phyloP scores from a whole-genome alignment of 441 rosid genomes.

The Adansonia gregorii region DNA sequence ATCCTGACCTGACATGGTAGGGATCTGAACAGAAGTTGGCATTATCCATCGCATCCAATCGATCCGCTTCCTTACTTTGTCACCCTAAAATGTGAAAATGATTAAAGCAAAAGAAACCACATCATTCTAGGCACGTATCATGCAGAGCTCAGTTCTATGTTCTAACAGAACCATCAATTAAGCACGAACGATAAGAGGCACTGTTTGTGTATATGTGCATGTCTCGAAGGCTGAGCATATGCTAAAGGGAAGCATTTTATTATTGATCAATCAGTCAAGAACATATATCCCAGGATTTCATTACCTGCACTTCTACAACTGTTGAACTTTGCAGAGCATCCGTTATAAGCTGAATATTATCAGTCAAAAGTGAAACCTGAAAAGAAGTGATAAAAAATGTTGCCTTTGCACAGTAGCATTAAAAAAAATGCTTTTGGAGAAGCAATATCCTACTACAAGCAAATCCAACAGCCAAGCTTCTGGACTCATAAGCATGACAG shows the following conservation, averaged over 20 bases:
- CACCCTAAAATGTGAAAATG: slow-evolving; percentile 50
- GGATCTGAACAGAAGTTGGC: slow-evolving; percentile 42
- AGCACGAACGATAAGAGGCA: background rate
- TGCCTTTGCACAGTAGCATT: slow-evolving; percentile 1
- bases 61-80: slow-evolving; percentile 60
- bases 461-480: background rate
- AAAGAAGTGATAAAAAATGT: slow-evolving; percentile 16
- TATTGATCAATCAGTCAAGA: background rate
- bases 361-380: slow-evolving; percentile 71
- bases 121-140: too few species aligned
- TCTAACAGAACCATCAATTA: background rate
- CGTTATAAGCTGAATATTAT: slow-evolving; percentile 60
- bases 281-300: background rate
- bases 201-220: too few species aligned
- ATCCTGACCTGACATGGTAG: slow-evolving; percentile 36
- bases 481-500: too few species aligned
- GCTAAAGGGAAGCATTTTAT: background rate
- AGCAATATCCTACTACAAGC: background rate
- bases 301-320: slow-evolving; percentile 80
- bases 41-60: slow-evolving; percentile 74
- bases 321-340: slow-evolving; percentile 65
- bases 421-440: slow-evolving; percentile 7
- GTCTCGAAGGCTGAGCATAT: background rate
- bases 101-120: slow-evolving; percentile 10
- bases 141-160: background rate